phyloP scores from a whole-genome alignment of 2,329 filamentous ascomycete genomes.

The Colletotrichum liriopes region DNA sequence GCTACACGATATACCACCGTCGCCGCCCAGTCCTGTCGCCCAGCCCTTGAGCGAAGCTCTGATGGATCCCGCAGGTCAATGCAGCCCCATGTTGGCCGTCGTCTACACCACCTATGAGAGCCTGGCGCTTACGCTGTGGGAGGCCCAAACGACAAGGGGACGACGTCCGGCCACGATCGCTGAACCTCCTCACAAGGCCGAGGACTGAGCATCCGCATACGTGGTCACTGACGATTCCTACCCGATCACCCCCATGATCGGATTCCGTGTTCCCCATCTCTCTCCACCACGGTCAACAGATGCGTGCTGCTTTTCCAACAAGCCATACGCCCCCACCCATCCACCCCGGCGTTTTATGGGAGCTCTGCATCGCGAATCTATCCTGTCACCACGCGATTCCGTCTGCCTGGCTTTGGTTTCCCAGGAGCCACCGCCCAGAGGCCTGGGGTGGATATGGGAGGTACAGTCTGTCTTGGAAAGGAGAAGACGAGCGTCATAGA shows the following conservation, averaged over 20 bases:
- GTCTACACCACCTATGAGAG: constrained; percentile 6
- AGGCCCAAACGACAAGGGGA: background rate
- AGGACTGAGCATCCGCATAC: too few relatives aligned
- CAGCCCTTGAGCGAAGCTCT: background rate
- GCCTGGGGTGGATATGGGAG: background rate
- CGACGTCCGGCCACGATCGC: background rate
- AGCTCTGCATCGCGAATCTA: constrained; percentile 9
- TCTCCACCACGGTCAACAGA: background rate
- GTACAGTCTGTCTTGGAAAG: background rate
- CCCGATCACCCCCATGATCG: background rate
- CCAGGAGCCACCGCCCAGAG: background rate
- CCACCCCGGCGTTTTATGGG: background rate
- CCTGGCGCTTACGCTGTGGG: background rate
- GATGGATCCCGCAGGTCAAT: background rate
- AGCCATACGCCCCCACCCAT: background rate
- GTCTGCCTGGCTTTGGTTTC: constrained; percentile 6
- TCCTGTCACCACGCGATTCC: constrained; percentile 3
- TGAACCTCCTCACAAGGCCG: background rate
- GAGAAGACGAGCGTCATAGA: background rate
- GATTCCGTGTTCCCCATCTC: background rate
- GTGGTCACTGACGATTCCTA: background rate
- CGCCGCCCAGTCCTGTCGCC: constrained; percentile 4
- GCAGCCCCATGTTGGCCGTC: background rate
- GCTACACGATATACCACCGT: background rate
- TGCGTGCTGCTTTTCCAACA: background rate